phyloP scores from a whole-genome alignment of 306 rosid species.

The Potentilla sterilis region DNA sequence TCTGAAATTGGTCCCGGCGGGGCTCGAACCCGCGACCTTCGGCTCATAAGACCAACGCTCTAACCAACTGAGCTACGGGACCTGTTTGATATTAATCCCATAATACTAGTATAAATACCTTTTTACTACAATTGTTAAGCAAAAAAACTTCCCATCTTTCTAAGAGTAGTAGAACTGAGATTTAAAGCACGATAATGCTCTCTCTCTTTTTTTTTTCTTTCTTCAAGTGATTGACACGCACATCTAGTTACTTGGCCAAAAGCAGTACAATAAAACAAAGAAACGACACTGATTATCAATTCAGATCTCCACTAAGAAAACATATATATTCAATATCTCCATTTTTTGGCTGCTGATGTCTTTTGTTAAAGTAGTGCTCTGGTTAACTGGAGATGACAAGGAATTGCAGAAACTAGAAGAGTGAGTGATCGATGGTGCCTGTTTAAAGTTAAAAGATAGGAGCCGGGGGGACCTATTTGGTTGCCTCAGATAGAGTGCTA shows the following conservation, averaged over 20 bases:
- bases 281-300: not conserved
- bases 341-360: not conserved
- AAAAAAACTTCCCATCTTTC: too few species aligned
- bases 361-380: not conserved
- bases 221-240: not conserved
- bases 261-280: not conserved
- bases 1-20: conserved; percentile 22
- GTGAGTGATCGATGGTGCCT: not conserved
- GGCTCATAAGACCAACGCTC: conserved; percentile 51
- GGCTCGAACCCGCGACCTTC: conserved; percentile 50
- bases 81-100: not conserved
- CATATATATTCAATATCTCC: not conserved
- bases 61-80: conserved; percentile 52
- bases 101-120: too few species aligned
- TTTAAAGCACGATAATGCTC: not conserved
- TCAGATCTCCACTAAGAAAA: conserved; percentile 1
- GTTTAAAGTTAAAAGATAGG: not conserved
- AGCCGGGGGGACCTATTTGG: not conserved
- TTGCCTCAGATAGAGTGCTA: not conserved
- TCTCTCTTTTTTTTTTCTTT: too few species aligned
- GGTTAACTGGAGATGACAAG: conserved; percentile 27
- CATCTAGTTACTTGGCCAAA: not conserved
- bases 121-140: too few species aligned
- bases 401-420: conserved; percentile 16
- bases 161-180: not conserved